Conservation (phyloP, 192 early-diverging fungal genomes). For the Kappamyces sp. region DNA sequence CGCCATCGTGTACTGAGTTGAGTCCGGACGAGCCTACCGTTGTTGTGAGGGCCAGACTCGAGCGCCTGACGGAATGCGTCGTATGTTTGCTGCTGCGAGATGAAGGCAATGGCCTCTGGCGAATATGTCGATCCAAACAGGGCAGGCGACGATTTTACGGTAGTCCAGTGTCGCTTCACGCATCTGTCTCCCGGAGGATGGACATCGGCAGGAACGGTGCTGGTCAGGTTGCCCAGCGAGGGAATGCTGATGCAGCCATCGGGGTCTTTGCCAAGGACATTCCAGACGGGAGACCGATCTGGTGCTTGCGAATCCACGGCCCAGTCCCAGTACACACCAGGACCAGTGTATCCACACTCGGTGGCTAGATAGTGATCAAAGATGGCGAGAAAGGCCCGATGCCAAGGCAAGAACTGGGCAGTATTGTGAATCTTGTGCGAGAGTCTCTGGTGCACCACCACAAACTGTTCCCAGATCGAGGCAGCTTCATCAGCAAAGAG, state of each 20-base stretch:
- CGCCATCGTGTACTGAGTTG: conserved; percentile 2
- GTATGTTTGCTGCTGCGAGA: neutral
- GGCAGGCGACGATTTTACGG: neutral
- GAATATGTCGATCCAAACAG: too few relatives aligned
- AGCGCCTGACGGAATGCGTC: neutral
- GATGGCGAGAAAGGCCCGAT: conserved; percentile 23
- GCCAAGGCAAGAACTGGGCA: conserved; percentile 40
- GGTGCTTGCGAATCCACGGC: conserved; percentile 43
- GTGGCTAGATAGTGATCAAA: conserved; percentile 18
- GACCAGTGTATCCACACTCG: conserved; percentile 18
- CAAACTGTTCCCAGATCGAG: conserved; percentile 8
- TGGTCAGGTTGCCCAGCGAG: too few relatives aligned
- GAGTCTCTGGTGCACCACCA: neutral
- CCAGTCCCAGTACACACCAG: conserved; percentile 55
- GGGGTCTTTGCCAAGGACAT: neutral
- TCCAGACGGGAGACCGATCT: conserved; percentile 16
- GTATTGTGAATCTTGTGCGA: conserved; percentile 14
- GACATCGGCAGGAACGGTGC: too few relatives aligned
- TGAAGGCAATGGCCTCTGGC: too few relatives aligned
- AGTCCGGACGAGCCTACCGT: neutral
- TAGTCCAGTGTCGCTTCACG: neutral
- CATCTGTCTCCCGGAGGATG: too few relatives aligned
- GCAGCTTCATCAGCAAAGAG: neutral
- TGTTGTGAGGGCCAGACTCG: conserved; percentile 6
- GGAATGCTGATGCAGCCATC: too few relatives aligned